Percentiles rank a stretch among this genome's conserved stretches.
Conservation (phyloP, 805 yeast species). For the Clavispora asparagi region DNA sequence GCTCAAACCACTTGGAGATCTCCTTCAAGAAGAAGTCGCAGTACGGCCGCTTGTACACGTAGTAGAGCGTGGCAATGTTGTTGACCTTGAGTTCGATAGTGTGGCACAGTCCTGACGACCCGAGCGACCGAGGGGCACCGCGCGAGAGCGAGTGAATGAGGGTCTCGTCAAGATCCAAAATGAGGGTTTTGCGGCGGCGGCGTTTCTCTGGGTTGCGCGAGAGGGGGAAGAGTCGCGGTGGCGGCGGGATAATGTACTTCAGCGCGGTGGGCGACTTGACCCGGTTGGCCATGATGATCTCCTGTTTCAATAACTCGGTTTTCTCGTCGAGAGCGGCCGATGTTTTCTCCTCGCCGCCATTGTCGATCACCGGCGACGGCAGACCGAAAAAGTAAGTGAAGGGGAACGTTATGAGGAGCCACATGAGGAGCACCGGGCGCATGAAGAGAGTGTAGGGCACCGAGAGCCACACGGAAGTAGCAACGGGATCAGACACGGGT, state of each 20-base stretch:
- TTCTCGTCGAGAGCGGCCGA: constrained; percentile 20
- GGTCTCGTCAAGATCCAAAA: constrained; percentile 91
- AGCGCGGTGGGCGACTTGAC: constrained; percentile 39
- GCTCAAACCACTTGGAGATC: constrained; percentile 80
- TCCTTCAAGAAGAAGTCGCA: constrained; percentile 80
- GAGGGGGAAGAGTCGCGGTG: constrained; percentile 39
- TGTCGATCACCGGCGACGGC: constrained; percentile 6
- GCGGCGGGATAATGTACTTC: constrained; percentile 42
- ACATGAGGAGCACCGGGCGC: constrained; percentile 46
- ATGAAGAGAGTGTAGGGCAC: constrained; percentile 46
- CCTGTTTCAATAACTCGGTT: constrained; percentile 35
- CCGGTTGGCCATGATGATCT: constrained; percentile 34
- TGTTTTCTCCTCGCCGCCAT: constrained; percentile 1
- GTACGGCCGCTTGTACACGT: constrained; percentile 86
- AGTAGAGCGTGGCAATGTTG: constrained; percentile 74
- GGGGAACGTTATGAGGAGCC: constrained; percentile 56
- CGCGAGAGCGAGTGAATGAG: constrained; percentile 85
- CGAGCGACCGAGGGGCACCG: constrained; percentile 44
- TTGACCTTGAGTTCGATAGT: constrained; percentile 76
- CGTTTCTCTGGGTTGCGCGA: constrained; percentile 34
- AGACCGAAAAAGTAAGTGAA: constrained; percentile 35
- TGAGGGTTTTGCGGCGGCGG: constrained; percentile 56
- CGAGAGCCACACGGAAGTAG: not conserved
- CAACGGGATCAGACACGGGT: too few relatives aligned
- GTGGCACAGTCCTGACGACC: constrained; percentile 30